Evolutionary conservation across 2,329 filamentous ascomycete species (phyloP).

Genomic region (Diatrype stigma): DNA sequence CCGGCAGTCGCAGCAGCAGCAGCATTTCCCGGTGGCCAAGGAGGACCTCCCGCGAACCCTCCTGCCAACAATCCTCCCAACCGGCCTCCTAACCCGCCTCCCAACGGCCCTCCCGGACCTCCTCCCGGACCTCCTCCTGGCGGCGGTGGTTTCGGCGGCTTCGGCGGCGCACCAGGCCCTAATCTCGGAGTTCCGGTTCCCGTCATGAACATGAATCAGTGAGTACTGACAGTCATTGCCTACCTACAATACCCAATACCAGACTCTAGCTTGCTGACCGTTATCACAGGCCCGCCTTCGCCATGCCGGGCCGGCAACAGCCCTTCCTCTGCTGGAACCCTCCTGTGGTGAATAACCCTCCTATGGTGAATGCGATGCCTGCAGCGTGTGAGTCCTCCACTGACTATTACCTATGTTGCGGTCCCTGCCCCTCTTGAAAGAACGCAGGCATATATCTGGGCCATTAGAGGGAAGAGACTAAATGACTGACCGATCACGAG

Average conservation of each 20-base stretch:
- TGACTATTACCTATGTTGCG: neutral
- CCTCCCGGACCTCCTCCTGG: neutral
- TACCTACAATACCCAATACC: neutral
- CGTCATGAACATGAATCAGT: neutral
- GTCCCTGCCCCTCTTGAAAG: too few relatives aligned
- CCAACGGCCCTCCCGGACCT: neutral
- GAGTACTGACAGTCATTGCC: neutral
- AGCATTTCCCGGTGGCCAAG: neutral
- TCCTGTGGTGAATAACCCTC: constrained; percentile 12
- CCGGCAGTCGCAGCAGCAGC: neutral
- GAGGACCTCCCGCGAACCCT: neutral
- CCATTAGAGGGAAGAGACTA: too few relatives aligned
- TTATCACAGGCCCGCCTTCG: neutral
- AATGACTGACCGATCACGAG: too few relatives aligned
- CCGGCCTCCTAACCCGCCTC: neutral
- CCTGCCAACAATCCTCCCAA: neutral
- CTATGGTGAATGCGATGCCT: too few relatives aligned
- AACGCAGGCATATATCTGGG: too few relatives aligned
- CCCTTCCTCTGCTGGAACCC: constrained; percentile 14
- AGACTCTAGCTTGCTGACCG: neutral
- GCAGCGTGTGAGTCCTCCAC: constrained; percentile 9
- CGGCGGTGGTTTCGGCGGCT: too few relatives aligned
- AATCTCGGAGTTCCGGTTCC: neutral
- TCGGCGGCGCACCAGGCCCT: too few relatives aligned
- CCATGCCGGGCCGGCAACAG: constrained; percentile 2